A percentile compares a stretch with the other conserved stretches of the same genome.
phyloP scores from a whole-genome alignment of 352 stramenopile species.

The Globisporangium okanoganense region DNA sequence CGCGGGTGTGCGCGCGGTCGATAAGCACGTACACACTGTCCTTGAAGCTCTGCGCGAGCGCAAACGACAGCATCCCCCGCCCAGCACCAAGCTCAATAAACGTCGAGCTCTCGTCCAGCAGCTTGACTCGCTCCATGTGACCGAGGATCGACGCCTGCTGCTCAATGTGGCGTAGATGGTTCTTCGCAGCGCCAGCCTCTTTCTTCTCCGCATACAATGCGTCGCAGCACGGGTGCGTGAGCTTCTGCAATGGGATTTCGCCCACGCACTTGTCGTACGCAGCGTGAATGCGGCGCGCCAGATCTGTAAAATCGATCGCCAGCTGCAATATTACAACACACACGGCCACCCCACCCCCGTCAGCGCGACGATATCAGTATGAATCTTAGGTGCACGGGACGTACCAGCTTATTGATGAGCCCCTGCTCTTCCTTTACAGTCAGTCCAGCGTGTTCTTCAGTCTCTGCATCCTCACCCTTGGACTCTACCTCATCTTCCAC shows the following conservation, averaged over 20 bases:
- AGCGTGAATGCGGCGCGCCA: slow-evolving; percentile 42
- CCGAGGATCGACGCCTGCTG: slow-evolving; percentile 82
- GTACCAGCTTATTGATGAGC: slow-evolving; percentile 68
- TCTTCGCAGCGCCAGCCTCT: slow-evolving; percentile 47
- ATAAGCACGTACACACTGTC: slow-evolving; percentile 71
- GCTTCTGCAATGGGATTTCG: slow-evolving; percentile 55
- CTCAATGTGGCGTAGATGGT: slow-evolving; percentile 72
- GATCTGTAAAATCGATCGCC: slow-evolving; percentile 50
- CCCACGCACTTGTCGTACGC: slow-evolving; percentile 55
- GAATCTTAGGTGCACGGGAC: too few species aligned
- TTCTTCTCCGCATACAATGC: slow-evolving; percentile 63
- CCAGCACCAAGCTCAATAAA: slow-evolving; percentile 78
- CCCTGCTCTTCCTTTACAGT: slow-evolving; percentile 46
- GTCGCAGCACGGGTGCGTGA: slow-evolving; percentile 63
- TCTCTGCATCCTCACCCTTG: background rate
- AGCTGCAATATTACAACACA: slow-evolving; percentile 12
- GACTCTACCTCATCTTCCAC: slow-evolving; percentile 8
- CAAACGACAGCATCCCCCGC: slow-evolving; percentile 74
- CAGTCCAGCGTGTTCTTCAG: slow-evolving; percentile 31
- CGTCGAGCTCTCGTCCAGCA: slow-evolving; percentile 40
- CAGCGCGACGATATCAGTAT: too few species aligned
- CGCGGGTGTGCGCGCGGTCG: slow-evolving; percentile 62
- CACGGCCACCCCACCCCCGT: too few species aligned
- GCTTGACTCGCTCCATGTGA: slow-evolving; percentile 56
- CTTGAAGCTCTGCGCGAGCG: slow-evolving; percentile 60